Base-by-base conservation (phyloP, 2,329 filamentous ascomycete species). In the Diaporthe nobilis region DNA sequence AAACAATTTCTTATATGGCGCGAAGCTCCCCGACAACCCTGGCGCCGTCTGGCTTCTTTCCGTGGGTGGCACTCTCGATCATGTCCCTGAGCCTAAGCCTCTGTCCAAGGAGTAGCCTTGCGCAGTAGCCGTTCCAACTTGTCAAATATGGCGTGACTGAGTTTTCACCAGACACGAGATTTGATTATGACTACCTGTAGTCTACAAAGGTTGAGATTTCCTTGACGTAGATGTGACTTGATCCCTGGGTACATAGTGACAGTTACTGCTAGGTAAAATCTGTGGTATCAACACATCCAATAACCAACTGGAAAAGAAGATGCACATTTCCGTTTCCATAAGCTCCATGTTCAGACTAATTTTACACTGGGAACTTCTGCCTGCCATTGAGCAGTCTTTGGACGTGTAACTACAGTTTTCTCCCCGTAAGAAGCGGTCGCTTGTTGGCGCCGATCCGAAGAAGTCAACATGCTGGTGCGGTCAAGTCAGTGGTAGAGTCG, bases 1-100 rank as follows among this genome's bases (percentile, higher is more conserved):
- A 0, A 84, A 86, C 76, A 90, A 85, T 80, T 91, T 95, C 79
- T 81, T 94, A 2, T 88, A 86, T 81, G 83, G 84, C 3, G 77
- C 81, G 6, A 82, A 84, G 34, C 79, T 84, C 7, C 83, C 85
- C 0, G 81, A 83, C 4, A 81, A 86, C 51, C 81, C 81, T 0
- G 83, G 85, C 57, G 81, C 89, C 5, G 84, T 88, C 31, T 86
- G 84, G 82, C 79, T 90, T n/a, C 77, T 88, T 34, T 80, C 79
- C 65, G 86, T 88, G 82, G 89, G 84, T 25, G 90, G 87, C 20
- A 82, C 82, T 3, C 88, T 85, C 72, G 88, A 92, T 79, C 87
- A 90, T 78, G 85, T 91, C 17, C 81, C 85, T 1, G 79, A 85
- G 58, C 79, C 79, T 37, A 60, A 85, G 85, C 83, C 88, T 8